These are phyloP conservation scores for Acidomyces sp. DNA, from an alignment of 495 filamentous ascomycete species.

Conservation along the genomic window DNA sequence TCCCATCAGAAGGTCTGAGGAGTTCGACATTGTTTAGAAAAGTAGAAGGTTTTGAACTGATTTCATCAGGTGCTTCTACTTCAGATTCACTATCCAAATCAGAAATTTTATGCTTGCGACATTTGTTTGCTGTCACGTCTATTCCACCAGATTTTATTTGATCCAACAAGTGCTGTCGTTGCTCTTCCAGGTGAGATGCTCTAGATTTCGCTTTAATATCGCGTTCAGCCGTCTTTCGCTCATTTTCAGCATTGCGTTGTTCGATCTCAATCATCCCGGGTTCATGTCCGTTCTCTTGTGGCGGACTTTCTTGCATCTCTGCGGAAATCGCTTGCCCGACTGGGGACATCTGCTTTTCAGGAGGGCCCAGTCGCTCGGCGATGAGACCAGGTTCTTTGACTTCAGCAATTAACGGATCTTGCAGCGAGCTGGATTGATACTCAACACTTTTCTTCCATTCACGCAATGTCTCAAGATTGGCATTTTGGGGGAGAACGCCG, in stretches of 20 bases:
- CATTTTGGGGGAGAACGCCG: conserved; percentile 36
- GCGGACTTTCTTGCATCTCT: too few species aligned
- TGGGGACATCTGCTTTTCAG: too few species aligned
- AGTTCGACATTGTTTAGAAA: background rate
- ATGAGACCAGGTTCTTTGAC: too few species aligned
- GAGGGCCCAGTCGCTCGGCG: too few species aligned
- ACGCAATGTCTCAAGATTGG: conserved; percentile 36
- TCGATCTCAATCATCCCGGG: too few species aligned
- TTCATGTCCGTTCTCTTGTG: too few species aligned
- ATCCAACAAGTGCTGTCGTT: conserved; percentile 35
- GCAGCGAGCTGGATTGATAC: background rate
- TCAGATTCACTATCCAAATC: conserved; percentile 24
- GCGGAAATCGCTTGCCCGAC: too few species aligned
- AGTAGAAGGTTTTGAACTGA: conserved; percentile 12
- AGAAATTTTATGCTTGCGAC: background rate
- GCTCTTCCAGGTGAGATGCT: conserved; percentile 16
- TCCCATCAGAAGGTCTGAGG: background rate
- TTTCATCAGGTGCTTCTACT: conserved; percentile 19
- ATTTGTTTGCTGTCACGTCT: conserved; percentile 26
- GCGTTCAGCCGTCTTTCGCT: too few species aligned
- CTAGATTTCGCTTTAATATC: background rate
- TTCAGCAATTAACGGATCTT: too few species aligned
- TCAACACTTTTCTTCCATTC: conserved; percentile 21
- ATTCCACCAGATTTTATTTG: conserved; percentile 31
- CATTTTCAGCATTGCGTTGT: too few species aligned